These are phyloP conservation scores for Bretschneidera sinensis DNA, from an alignment of 345 rosid genomes.

Conservation along the genomic window DNA sequence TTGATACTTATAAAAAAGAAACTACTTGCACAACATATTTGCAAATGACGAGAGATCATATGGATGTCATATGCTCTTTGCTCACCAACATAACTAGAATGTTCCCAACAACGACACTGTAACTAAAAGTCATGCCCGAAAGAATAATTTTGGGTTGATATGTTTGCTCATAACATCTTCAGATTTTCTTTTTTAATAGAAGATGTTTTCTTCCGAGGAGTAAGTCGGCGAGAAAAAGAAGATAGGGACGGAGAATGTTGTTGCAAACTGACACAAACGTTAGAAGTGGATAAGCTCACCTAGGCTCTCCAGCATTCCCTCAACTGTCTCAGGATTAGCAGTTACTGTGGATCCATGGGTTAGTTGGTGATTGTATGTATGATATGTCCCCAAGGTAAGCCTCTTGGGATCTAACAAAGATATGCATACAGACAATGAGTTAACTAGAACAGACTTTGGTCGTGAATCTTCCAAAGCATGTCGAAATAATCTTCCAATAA, in stretches of 20 bases:
- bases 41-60: too few relatives aligned
- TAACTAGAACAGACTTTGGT: conserved; percentile 86
- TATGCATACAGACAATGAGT: conserved; percentile 82
- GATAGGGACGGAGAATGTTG: neutral
- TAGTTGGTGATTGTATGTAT: conserved; percentile 56
- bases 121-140: neutral
- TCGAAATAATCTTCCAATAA: conserved; percentile 70
- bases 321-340: conserved; percentile 69
- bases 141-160: neutral
- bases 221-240: neutral
- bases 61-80: too few relatives aligned
- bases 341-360: conserved; percentile 49
- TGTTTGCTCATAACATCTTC: neutral
- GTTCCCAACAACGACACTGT: too few relatives aligned
- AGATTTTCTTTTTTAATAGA: too few relatives aligned
- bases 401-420: conserved; percentile 87
- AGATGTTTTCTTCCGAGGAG: neutral
- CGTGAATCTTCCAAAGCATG: conserved; percentile 82
- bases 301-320: conserved; percentile 84
- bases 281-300: conserved; percentile 36
- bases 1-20: too few relatives aligned
- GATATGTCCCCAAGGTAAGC: conserved; percentile 58
- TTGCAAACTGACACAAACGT: too few relatives aligned
- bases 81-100: too few relatives aligned
- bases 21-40: too few relatives aligned